Percentiles rank a stretch among this genome's conserved stretches.
Conservation (phyloP, 2,329 filamentous ascomycete species). For the Boeremia exigua region DNA sequence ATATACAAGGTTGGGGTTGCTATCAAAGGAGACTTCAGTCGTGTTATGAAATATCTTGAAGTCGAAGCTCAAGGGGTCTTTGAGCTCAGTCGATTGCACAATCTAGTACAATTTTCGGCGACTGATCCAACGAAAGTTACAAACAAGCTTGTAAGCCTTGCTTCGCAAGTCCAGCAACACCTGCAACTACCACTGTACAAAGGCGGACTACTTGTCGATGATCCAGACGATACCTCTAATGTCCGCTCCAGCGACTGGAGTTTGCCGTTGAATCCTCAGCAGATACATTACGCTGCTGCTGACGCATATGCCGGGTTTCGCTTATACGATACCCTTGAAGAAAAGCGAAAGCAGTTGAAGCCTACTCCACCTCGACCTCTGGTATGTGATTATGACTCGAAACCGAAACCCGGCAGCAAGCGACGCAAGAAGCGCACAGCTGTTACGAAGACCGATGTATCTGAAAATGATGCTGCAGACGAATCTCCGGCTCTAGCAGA, state of each 20-base stretch:
- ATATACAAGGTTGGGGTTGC: slow-evolving; percentile 79
- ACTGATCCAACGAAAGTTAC: slow-evolving; percentile 65
- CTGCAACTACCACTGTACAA: slow-evolving; percentile 80
- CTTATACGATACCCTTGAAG: slow-evolving; percentile 74
- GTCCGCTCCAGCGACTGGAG: slow-evolving; percentile 82
- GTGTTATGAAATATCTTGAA: slow-evolving; percentile 66
- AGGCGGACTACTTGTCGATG: slow-evolving; percentile 58
- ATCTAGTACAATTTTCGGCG: slow-evolving; percentile 61
- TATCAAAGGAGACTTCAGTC: slow-evolving; percentile 68
- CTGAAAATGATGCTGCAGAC: slow-evolving; percentile 12
- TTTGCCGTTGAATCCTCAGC: slow-evolving; percentile 63
- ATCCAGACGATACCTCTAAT: slow-evolving; percentile 22
- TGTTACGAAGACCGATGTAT: slow-evolving; percentile 12
- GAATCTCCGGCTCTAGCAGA: slow-evolving; percentile 21
- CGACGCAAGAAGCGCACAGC: slow-evolving; percentile 17
- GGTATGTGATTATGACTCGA: slow-evolving; percentile 68
- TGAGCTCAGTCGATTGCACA: slow-evolving; percentile 84
- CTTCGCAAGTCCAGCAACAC: slow-evolving; percentile 72
- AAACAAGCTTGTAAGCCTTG: slow-evolving; percentile 67
- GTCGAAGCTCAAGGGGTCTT: slow-evolving; percentile 72
- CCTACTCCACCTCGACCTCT: slow-evolving; percentile 75
- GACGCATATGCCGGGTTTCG: slow-evolving; percentile 86
- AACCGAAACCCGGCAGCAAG: slow-evolving; percentile 13
- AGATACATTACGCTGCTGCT: slow-evolving; percentile 76
- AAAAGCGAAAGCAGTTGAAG: slow-evolving; percentile 67